A percentile compares a stretch with the other conserved stretches of the same genome.
Evolutionary conservation across 1,139 yeast species (phyloP).

Genomic region (Geotrichum citri-aurantii): DNA sequence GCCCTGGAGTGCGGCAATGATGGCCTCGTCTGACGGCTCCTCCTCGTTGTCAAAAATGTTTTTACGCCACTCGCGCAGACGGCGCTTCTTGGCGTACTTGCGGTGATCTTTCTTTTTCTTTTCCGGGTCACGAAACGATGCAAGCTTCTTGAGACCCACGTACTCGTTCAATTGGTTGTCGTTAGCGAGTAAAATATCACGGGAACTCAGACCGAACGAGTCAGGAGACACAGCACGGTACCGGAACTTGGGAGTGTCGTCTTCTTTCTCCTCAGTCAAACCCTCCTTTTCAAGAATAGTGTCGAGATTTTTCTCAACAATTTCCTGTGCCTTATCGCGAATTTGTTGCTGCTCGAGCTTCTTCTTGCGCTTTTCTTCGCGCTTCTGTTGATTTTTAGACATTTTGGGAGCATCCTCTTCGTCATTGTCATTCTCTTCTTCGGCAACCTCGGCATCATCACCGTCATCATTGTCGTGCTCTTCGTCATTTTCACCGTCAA

Average conservation of each 20-base stretch:
- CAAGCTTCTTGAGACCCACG: conserved; percentile 86
- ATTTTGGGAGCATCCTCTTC: conserved; percentile 23
- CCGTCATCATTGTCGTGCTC: conserved; percentile 34
- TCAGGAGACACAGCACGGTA: conserved; percentile 97
- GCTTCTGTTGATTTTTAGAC: conserved; percentile 29
- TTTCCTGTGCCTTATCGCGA: conserved; percentile 62
- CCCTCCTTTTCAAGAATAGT: conserved; percentile 32
- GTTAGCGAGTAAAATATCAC: conserved; percentile 87
- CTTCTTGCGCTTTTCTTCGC: conserved; percentile 50
- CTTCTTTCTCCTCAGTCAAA: conserved; percentile 33
- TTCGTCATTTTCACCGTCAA: conserved; percentile 32
- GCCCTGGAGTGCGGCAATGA: conserved; percentile 10
- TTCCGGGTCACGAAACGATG: conserved; percentile 82
- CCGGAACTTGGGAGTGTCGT: conserved; percentile 62
- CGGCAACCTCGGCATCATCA: conserved; percentile 33
- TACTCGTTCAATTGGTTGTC: conserved; percentile 77
- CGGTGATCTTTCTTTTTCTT: conserved; percentile 70
- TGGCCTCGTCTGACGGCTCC: conserved; percentile 44
- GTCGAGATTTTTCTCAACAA: conserved; percentile 53
- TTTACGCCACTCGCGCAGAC: conserved; percentile 85
- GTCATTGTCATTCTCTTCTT: conserved; percentile 24
- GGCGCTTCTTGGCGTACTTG: conserved; percentile 74
- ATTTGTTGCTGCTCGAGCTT: conserved; percentile 60
- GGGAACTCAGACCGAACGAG: conserved; percentile 73
- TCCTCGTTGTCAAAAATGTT: conserved; percentile 63